A percentile compares a stretch with the other conserved stretches of the same genome.
Evolutionary conservation across 345 rosid genomes (phyloP).

Genomic region (Hypericum androsaemum): DNA sequence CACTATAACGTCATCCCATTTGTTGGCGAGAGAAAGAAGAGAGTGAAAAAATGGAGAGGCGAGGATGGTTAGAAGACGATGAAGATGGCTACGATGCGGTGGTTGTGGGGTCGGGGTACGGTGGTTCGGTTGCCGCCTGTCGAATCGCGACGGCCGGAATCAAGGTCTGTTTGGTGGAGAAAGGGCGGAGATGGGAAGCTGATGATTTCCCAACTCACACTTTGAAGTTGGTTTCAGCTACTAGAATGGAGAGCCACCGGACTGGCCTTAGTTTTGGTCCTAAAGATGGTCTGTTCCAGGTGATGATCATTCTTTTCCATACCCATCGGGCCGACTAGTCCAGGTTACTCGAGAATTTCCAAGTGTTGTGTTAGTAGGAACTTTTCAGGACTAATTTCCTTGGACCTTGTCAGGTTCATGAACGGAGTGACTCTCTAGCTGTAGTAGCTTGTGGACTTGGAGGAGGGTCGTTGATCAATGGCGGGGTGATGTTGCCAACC

Average conservation of each 20-base stretch:
- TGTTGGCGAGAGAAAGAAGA: too few species aligned
- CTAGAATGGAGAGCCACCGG: conserved; percentile 23
- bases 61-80: neutral
- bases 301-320: neutral
- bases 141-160: conserved; percentile 29
- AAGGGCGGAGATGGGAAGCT: conserved; percentile 38
- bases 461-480: conserved; percentile 36
- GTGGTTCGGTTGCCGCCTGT: conserved; percentile 37
- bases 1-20: too few species aligned
- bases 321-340: neutral
- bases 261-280: conserved; percentile 29
- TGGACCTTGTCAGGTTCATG: conserved; percentile 12
- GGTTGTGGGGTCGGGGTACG: conserved; percentile 42
- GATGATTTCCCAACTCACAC: conserved; percentile 34
- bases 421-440: conserved; percentile 30
- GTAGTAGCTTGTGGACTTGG: conserved; percentile 36
- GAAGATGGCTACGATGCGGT: conserved; percentile 31
- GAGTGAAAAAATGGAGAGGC: too few species aligned
- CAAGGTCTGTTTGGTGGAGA: conserved; percentile 31
- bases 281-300: conserved; percentile 34
- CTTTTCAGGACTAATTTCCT: too few species aligned
- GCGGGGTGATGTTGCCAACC: conserved; percentile 31
- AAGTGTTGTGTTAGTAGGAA: too few species aligned
- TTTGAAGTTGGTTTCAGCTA: conserved; percentile 18
- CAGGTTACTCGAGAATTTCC: too few species aligned